phyloP scores from a whole-genome alignment of 441 rosid genomes.

The Melianthus villosus region DNA sequence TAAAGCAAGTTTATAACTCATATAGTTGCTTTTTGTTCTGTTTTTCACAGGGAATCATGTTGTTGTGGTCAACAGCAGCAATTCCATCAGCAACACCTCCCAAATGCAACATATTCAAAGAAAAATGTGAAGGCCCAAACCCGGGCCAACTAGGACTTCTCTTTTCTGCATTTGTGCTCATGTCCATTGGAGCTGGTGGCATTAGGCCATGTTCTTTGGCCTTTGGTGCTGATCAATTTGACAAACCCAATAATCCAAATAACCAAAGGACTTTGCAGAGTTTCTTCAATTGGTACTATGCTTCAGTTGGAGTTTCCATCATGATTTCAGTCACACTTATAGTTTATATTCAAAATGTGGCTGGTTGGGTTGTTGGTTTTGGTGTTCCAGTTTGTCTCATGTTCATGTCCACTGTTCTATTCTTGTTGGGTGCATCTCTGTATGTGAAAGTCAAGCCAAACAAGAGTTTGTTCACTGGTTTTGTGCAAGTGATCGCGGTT shows the following conservation, averaged over 20 bases:
- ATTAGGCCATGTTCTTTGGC: slow-evolving; percentile 84
- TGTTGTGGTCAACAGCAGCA: slow-evolving; percentile 67
- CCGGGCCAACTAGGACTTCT: slow-evolving; percentile 33
- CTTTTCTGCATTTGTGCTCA: slow-evolving; percentile 46
- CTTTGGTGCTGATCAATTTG: slow-evolving; percentile 79
- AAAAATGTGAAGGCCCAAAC: slow-evolving; percentile 31
- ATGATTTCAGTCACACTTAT: slow-evolving; percentile 55
- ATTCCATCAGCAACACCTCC: slow-evolving; percentile 48
- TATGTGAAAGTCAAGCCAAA: slow-evolving; percentile 40
- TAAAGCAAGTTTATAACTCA: no score
- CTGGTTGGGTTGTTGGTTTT: slow-evolving; percentile 71
- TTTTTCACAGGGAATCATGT: slow-evolving; percentile 39
- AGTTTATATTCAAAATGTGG: slow-evolving; percentile 65
- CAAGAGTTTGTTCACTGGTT: slow-evolving; percentile 50
- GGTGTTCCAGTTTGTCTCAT: slow-evolving; percentile 69
- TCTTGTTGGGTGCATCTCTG: slow-evolving; percentile 50
- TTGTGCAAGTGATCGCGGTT: slow-evolving; percentile 48
- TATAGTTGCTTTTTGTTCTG: not conserved
- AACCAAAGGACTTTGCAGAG: slow-evolving; percentile 59
- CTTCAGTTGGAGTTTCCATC: slow-evolving; percentile 45
- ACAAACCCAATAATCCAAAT: slow-evolving; percentile 46
- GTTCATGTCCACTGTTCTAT: slow-evolving; percentile 37
- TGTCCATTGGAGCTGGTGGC: slow-evolving; percentile 79
- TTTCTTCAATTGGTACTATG: slow-evolving; percentile 83
- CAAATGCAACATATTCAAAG: slow-evolving; percentile 17